Percentiles rank a stretch among this genome's conserved stretches.
Evolutionary conservation across 441 rosid genomes (phyloP).

Genomic region (Euphorbia celastroides): DNA sequence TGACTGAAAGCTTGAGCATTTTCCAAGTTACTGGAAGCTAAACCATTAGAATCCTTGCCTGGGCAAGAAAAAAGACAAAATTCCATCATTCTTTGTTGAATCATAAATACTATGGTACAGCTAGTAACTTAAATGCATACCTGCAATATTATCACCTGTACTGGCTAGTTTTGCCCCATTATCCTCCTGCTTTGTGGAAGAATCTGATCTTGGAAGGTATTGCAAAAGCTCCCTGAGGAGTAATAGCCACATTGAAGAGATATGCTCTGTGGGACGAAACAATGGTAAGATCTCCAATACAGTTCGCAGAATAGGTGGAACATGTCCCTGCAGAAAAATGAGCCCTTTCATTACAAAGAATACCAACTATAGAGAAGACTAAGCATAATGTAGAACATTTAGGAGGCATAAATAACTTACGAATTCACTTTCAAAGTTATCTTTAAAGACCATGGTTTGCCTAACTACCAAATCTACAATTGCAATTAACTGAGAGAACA

Average conservation of each 20-base stretch:
- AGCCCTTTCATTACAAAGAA: slow-evolving; percentile 10
- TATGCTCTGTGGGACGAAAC: slow-evolving; percentile 64
- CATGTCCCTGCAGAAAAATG: slow-evolving; percentile 54
- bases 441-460: slow-evolving; percentile 47
- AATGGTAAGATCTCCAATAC: slow-evolving; percentile 78
- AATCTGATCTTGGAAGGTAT: slow-evolving; percentile 73
- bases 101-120: slow-evolving; percentile 17
- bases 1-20: slow-evolving; percentile 34
- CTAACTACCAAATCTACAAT: slow-evolving; percentile 64
- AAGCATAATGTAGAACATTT: neutral
- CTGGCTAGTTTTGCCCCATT: slow-evolving; percentile 41
- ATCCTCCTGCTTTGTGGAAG: slow-evolving; percentile 43
- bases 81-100: slow-evolving; percentile 21
- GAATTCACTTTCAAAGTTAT: slow-evolving; percentile 69
- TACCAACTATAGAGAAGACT: neutral
- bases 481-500: slow-evolving; percentile 75
- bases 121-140: slow-evolving; percentile 26
- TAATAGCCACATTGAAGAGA: slow-evolving; percentile 84
- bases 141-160: slow-evolving; percentile 36
- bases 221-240: slow-evolving; percentile 65
- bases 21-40: slow-evolving; percentile 31
- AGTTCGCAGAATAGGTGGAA: slow-evolving; percentile 76
- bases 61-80: slow-evolving; percentile 16
- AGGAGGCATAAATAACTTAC: slow-evolving; percentile 43
- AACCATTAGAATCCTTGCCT: slow-evolving; percentile 41